These are phyloP conservation scores for Perilla frutescens DNA, from an alignment of 257 asterid genomes.

Conservation along the genomic window DNA sequence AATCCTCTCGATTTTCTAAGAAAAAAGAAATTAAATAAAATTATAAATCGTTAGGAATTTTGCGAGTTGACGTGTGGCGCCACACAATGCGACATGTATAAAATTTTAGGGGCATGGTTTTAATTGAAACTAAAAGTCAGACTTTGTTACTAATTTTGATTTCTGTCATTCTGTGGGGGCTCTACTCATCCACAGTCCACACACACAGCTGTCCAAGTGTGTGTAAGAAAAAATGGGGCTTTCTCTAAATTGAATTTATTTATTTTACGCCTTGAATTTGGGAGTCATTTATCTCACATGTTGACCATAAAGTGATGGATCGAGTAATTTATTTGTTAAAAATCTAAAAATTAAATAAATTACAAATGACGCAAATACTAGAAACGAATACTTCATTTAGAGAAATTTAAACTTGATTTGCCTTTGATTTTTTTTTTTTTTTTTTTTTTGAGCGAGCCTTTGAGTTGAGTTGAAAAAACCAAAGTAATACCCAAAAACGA, in stretches of 20 bases:
- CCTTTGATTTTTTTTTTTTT: no score
- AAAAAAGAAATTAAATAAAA: no score
- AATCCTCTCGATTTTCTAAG: no score
- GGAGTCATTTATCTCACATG: background rate
- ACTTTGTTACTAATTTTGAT: conserved; percentile 2
- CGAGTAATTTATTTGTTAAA: background rate
- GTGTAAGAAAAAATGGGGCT: background rate
- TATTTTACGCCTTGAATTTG: background rate
- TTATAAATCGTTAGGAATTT: background rate
- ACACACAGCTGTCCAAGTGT: conserved; percentile 1
- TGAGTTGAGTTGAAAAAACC: no score
- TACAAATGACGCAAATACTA: no score
- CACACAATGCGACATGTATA: background rate
- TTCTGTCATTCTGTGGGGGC: background rate
- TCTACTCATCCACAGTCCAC: background rate
- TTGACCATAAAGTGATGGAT: background rate
- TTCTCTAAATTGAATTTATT: background rate
- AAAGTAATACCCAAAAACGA: no score
- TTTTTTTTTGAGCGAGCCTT: no score
- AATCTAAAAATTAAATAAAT: no score
- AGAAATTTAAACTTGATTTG: no score
- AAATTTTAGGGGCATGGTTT: background rate
- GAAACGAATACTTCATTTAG: no score
- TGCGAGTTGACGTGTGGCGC: conserved; percentile 6
- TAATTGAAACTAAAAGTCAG: conserved; percentile 3